phyloP scores from a whole-genome alignment of 331 rosid species.

The Spiraea crenata region DNA sequence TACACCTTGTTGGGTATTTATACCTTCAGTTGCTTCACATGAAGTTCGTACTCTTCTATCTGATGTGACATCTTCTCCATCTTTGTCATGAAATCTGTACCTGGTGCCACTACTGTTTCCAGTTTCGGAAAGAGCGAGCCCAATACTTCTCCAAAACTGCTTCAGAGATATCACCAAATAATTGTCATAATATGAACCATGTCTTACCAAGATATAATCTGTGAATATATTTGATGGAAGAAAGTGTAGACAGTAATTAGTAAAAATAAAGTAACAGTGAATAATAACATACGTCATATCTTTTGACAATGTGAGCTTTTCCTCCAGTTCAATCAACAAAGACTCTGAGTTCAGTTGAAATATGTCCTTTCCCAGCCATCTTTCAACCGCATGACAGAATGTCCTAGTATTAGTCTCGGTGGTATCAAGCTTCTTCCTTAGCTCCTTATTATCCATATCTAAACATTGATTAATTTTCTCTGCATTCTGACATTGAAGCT shows the following conservation, averaged over 20 bases:
- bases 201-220: neutral
- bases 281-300: constrained; percentile 50
- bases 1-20: constrained; percentile 6
- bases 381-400: constrained; percentile 58
- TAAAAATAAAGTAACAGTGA: constrained; percentile 11
- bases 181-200: neutral
- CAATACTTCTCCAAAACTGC: constrained; percentile 52
- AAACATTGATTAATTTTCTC: constrained; percentile 34
- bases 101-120: constrained; percentile 34
- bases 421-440: constrained; percentile 47
- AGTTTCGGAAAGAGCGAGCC: constrained; percentile 48
- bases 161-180: constrained; percentile 29
- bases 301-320: constrained; percentile 27
- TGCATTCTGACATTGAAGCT: constrained; percentile 45
- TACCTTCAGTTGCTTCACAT: constrained; percentile 82
- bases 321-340: constrained; percentile 27
- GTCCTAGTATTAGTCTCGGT: constrained; percentile 38
- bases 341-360: constrained; percentile 23
- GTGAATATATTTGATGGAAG: neutral
- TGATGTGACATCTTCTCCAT: constrained; percentile 40
- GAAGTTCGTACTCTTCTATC: constrained; percentile 63
- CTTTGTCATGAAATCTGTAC: constrained; percentile 38
- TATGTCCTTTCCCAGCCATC: constrained; percentile 49
- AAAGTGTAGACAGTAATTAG: neutral
- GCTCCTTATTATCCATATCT: constrained; percentile 55